These are phyloP conservation scores for Lactifluus rugatus DNA, from an alignment of 768 basidiomycete species.

Conservation along the genomic window DNA sequence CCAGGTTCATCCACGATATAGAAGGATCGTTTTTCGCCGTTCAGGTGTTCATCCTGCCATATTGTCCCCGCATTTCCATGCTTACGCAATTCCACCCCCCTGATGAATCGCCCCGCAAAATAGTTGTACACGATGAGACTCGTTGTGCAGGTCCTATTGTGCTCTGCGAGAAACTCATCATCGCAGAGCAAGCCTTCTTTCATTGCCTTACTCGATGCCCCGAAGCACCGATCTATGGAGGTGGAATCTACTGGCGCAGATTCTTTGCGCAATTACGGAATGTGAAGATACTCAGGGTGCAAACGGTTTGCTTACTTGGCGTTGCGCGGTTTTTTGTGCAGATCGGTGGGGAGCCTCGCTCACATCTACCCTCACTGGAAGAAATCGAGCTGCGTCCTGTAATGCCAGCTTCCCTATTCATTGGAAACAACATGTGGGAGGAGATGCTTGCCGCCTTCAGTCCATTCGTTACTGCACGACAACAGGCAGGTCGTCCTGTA, in stretches of 20 bases:
- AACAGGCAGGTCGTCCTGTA: background rate
- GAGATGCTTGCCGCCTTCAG: background rate
- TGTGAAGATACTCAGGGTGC: background rate
- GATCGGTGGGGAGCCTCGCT: background rate
- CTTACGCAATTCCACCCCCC: background rate
- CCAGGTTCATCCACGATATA: background rate
- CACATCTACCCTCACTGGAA: background rate
- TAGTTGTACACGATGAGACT: background rate
- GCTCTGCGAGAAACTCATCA: background rate
- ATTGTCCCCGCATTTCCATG: background rate
- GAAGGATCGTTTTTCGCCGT: background rate
- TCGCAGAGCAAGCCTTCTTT: background rate
- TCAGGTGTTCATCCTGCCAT: background rate
- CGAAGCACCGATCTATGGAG: background rate
- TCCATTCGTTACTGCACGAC: background rate
- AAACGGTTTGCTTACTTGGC: background rate
- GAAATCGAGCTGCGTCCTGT: background rate
- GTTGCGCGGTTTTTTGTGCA: background rate
- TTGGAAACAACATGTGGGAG: background rate
- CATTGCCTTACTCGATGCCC: background rate
- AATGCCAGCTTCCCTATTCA: accelerated
- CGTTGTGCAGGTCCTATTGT: background rate
- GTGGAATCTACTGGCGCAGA: background rate
- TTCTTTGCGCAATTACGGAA: background rate
- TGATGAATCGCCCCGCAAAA: background rate